phyloP scores from a whole-genome alignment of 768 basidiomycete genomes.

The Termitomyces sp. region DNA sequence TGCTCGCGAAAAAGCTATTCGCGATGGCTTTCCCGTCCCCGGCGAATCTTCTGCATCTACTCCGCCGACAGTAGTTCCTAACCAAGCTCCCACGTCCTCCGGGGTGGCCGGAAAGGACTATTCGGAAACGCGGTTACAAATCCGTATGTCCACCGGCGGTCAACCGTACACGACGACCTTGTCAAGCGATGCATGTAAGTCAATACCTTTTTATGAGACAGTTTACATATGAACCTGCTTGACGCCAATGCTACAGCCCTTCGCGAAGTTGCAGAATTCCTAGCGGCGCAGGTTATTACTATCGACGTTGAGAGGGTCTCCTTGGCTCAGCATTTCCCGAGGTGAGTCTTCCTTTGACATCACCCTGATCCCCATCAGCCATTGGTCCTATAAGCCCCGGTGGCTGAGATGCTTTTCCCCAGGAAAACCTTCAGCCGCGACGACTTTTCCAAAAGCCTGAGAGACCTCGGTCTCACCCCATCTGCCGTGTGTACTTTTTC shows the following conservation, averaged over 20 bases:
- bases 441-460: conserved; percentile 77
- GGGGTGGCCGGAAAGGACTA: conserved; percentile 66
- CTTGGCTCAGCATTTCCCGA: conserved; percentile 79
- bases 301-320: conserved; percentile 76
- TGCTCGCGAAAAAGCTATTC: conserved; percentile 85
- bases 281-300: conserved; percentile 66
- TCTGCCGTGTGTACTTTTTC: conserved; percentile 60
- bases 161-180: conserved; percentile 77
- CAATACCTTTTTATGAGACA: background rate
- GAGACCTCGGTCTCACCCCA: conserved; percentile 84
- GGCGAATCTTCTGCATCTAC: conserved; percentile 25
- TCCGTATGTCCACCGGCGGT: conserved; percentile 77
- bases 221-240: background rate
- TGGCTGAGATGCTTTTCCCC: conserved; percentile 1
- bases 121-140: conserved; percentile 85
- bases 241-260: conserved; percentile 44
- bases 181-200: conserved; percentile 72
- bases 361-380: background rate
- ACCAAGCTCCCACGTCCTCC: conserved; percentile 29
- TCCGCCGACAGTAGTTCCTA: conserved; percentile 17
- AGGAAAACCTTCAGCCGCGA: conserved; percentile 73
- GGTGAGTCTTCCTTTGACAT: conserved; percentile 38
- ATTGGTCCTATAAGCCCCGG: background rate
- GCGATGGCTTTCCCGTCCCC: conserved; percentile 59
- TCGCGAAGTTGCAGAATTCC: conserved; percentile 79